These are phyloP conservation scores for Calonectria naviculata DNA, from an alignment of 2,329 filamentous ascomycete genomes.

Conservation along the genomic window DNA sequence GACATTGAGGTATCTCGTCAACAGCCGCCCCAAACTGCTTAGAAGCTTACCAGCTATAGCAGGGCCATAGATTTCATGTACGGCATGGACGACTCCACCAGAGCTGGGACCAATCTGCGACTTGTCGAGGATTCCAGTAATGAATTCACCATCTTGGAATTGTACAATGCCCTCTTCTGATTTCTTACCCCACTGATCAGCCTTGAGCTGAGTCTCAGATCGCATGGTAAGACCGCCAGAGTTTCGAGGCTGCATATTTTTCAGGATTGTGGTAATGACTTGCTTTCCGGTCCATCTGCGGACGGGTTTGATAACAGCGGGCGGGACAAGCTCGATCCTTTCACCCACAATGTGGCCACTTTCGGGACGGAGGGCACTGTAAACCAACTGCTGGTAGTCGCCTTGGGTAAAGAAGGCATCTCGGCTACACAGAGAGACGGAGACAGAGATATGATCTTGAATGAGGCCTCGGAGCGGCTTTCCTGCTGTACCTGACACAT, in stretches of 20 bases:
- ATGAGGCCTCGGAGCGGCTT: constrained; percentile 96
- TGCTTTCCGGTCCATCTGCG: constrained; percentile 96
- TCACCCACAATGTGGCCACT: constrained; percentile 88
- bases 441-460: constrained; percentile 98
- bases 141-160: constrained; percentile 87
- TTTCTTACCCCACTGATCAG: constrained; percentile 81
- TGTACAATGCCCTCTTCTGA: constrained; percentile 84
- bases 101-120: constrained; percentile 89
- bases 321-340: constrained; percentile 82
- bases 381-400: constrained; percentile 94
- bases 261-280: constrained; percentile 89
- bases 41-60: constrained; percentile 87
- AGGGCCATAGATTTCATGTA: constrained; percentile 94
- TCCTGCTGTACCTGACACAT: constrained; percentile 91
- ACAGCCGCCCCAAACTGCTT: constrained; percentile 86
- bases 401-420: constrained; percentile 91
- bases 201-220: constrained; percentile 81
- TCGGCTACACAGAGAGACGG: constrained; percentile 88
- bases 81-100: constrained; percentile 89
- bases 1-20: constrained; percentile 93
- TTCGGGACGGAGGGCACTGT: constrained; percentile 89
- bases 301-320: constrained; percentile 84
- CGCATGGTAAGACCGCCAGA: constrained; percentile 83
- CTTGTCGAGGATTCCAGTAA: constrained; percentile 95
- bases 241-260: constrained; percentile 86